These are phyloP conservation scores for Halocafeteria seosinensis DNA, from an alignment of 108 stramenopile species.

Conservation along the genomic window DNA sequence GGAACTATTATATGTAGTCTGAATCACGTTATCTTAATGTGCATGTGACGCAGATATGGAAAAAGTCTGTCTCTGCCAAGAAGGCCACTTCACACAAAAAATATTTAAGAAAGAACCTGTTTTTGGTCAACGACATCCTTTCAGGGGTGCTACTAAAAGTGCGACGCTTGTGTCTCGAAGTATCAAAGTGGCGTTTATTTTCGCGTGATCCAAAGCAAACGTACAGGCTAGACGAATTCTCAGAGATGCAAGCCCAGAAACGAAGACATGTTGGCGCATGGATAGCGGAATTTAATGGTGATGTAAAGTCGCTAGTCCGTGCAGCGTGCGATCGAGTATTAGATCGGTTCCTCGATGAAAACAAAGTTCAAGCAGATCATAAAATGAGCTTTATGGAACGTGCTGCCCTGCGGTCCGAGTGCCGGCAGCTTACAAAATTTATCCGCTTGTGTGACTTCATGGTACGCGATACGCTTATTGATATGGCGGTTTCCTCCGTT, in stretches of 20 bases:
- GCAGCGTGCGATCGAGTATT: constrained; percentile 42
- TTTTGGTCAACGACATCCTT: constrained; percentile 28
- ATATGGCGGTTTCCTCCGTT: constrained; percentile 25
- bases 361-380: constrained; percentile 39
- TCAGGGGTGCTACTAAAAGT: constrained; percentile 23
- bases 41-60: no score
- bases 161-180: constrained; percentile 19
- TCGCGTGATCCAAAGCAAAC: constrained; percentile 10
- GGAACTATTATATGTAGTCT: no score
- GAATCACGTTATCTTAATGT: no score
- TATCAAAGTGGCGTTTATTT: constrained; percentile 21
- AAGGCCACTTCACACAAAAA: constrained; percentile 21
- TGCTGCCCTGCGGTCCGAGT: constrained; percentile 36
- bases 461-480: constrained; percentile 30
- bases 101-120: constrained; percentile 15
- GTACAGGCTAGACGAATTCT: constrained; percentile 29
- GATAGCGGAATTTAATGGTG: constrained; percentile 7
- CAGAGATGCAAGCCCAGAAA: constrained; percentile 20
- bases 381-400: constrained; percentile 54
- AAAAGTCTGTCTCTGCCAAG: constrained; percentile 8
- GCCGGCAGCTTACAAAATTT: constrained; percentile 36
- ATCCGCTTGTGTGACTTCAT: constrained; percentile 37
- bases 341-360: constrained; percentile 30
- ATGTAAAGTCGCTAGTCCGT: constrained; percentile 19
- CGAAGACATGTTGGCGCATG: constrained; percentile 7